phyloP scores from a whole-genome alignment of 2,329 filamentous ascomycete genomes.

The Monosporascus sp. region DNA sequence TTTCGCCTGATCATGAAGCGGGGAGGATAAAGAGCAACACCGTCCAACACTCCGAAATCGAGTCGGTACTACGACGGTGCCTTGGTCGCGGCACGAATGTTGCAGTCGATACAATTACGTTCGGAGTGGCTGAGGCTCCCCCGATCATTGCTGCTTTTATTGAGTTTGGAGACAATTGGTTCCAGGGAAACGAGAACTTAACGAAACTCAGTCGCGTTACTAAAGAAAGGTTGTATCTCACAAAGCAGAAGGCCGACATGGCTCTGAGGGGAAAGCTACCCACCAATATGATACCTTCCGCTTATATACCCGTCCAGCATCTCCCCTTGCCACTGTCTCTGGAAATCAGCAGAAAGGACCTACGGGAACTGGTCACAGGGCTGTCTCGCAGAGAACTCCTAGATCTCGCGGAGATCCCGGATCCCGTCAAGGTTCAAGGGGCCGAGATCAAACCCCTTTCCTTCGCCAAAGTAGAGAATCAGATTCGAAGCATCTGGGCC shows the following conservation, averaged over 20 bases:
- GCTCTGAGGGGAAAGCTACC: conserved; percentile 34
- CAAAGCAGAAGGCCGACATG: conserved; percentile 37
- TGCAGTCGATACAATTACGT: conserved; percentile 41
- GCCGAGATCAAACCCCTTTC: conserved; percentile 39
- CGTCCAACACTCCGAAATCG: conserved; percentile 39
- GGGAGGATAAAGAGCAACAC: conserved; percentile 32
- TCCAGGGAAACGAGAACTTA: conserved; percentile 33
- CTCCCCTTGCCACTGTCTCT: conserved; percentile 45
- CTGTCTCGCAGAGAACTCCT: conserved; percentile 39
- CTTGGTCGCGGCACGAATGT: conserved; percentile 43
- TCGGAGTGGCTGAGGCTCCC: conserved; percentile 32
- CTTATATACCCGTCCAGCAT: conserved; percentile 42
- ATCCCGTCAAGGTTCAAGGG: conserved; percentile 30
- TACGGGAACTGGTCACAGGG: conserved; percentile 39
- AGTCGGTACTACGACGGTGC: conserved; percentile 40
- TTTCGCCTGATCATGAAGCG: conserved; percentile 38
- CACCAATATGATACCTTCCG: conserved; percentile 37
- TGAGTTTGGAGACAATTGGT: conserved; percentile 37
- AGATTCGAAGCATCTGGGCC: conserved; percentile 44
- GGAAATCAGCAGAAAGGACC: conserved; percentile 43
- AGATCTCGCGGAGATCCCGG: conserved; percentile 32
- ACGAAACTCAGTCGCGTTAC: conserved; percentile 32
- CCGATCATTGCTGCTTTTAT: conserved; percentile 43
- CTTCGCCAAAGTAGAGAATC: conserved; percentile 40
- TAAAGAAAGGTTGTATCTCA: conserved; percentile 37